phyloP scores from a whole-genome alignment of 2,329 filamentous ascomycete species.

The Curvularia sp. region DNA sequence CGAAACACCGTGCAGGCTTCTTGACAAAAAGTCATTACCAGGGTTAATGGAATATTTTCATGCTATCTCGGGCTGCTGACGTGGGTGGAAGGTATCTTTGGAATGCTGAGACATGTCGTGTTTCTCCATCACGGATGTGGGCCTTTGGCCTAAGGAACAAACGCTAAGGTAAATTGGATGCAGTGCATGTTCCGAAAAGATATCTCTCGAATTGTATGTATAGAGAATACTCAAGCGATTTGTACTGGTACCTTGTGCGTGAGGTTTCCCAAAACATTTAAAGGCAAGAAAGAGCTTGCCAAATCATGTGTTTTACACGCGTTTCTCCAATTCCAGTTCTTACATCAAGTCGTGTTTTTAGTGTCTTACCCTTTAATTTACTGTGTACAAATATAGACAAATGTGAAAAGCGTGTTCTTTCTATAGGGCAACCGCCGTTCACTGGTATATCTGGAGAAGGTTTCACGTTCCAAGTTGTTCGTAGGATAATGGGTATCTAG shows the following conservation, averaged over 20 bases:
- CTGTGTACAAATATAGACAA: not conserved
- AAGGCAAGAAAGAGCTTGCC: not conserved
- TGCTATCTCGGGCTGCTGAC: slow-evolving; percentile 14
- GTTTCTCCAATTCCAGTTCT: not conserved
- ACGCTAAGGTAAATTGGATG: not conserved
- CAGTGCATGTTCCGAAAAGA: not conserved
- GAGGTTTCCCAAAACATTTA: not conserved
- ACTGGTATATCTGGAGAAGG: not conserved
- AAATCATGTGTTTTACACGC: not conserved
- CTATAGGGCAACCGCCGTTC: not conserved
- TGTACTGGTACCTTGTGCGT: not conserved
- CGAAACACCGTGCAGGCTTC: not conserved
- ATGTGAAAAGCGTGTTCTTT: not conserved
- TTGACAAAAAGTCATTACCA: slow-evolving; percentile 10
- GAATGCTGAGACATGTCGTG: slow-evolving; percentile 20
- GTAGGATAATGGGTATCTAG: not conserved
- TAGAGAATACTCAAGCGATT: not conserved
- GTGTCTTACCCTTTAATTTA: slow-evolving; percentile 1
- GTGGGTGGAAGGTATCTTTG: slow-evolving; percentile 13
- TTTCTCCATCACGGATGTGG: not conserved
- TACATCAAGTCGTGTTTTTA: slow-evolving; percentile 3
- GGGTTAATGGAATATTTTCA: slow-evolving; percentile 9
- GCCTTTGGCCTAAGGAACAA: not conserved
- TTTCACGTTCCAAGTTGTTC: not conserved
- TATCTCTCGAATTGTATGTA: not conserved